Base-by-base conservation (phyloP, 176 grass and related monocot genomes). In the Olyra latifolia region DNA sequence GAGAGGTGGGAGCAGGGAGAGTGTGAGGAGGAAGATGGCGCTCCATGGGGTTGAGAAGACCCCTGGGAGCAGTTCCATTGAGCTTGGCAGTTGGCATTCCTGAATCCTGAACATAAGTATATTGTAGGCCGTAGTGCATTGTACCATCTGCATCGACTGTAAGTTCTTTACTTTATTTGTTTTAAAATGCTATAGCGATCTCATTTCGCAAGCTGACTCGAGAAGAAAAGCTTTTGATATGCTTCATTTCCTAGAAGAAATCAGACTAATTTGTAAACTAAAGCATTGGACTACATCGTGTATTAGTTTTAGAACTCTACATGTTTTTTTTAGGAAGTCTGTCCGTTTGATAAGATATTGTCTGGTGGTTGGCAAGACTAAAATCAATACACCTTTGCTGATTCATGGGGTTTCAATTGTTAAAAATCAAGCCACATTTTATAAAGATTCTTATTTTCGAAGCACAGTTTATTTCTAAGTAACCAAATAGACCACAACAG, bases 1-100 rank as follows among this genome's bases (percentile, higher is more conserved):
- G 76, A 86, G 71, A 91, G 63, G 38, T 88, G 86, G 92, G 70
- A 94, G 43, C 86, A 94, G 62, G 86, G 86, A 54, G 86, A 94
- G 62, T 30, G 50, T 75, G 22, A 84, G 88, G 86, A 86, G 75
- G 77, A 85, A 80, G 43, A 94, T 94, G 92, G 79, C 48, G n/a
- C 39, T 19, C 19, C 73, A 78, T 69, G 60, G 86, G 25, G 30
- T 94, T 46, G 82, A 84, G 17, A 94, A 94, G 82, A 83, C 80
- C 67, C 88, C 92, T 5, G 92, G 88, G 27, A 88, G 88, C 61
- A 91, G 88, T 75, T 86, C 92, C 22, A 19, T 94, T 72, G 75
- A 88, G 76, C 24, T 76, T 61, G 82, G 60, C 19, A 82, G n/a
- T n/a, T n/a, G n/a, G n/a, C n/a, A n/a, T 75, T 81, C 44, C 45